Conservation (phyloP, 2,329 filamentous ascomycete species). For the Aspergillus sp. region DNA sequence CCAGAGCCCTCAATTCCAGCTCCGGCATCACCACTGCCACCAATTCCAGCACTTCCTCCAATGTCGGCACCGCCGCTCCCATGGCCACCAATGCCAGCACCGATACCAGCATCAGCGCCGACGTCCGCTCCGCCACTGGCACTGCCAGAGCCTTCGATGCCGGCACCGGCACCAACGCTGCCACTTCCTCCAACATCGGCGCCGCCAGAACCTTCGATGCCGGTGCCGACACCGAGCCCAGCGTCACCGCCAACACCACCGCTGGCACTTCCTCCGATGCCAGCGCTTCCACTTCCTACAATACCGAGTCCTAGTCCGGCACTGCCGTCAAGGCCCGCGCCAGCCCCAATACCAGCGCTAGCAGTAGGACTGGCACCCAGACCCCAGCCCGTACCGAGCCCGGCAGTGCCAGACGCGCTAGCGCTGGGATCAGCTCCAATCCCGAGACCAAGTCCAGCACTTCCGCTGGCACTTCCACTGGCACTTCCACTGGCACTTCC, state of each 20-base stretch:
- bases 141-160: neutral
- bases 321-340: neutral
- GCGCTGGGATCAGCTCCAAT: neutral
- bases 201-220: too few relatives aligned
- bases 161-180: neutral
- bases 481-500: neutral
- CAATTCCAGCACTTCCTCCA: neutral
- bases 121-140: neutral
- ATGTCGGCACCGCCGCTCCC: neutral
- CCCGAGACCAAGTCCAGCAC: neutral
- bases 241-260: neutral
- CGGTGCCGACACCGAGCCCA: neutral
- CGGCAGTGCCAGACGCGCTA: neutral
- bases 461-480: neutral
- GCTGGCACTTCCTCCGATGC: neutral
- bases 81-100: neutral
- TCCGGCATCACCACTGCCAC: neutral
- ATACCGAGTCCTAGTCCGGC: neutral
- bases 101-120: neutral
- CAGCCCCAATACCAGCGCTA: neutral
- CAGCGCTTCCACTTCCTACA: neutral
- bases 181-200: neutral
- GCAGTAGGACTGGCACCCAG: neutral
- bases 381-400: neutral
- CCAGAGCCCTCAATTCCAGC: neutral